Evolutionary conservation across 371 early-diverging fungal genomes (phyloP).

Genomic region (Mucor irregularis): DNA sequence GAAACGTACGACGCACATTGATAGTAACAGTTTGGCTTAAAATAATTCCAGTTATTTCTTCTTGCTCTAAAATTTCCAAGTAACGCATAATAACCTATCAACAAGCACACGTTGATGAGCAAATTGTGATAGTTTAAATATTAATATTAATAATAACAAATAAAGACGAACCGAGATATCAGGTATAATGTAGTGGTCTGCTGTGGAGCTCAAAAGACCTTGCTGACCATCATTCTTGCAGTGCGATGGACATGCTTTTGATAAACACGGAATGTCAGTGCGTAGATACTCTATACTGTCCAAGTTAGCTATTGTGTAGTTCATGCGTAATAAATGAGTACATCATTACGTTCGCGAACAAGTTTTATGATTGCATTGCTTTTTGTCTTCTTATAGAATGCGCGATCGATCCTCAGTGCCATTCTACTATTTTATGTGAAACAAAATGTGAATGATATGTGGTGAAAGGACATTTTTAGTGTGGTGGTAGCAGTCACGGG

Average conservation of each 20-base stretch:
- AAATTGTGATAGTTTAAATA: background rate
- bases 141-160: background rate
- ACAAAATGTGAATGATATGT: background rate
- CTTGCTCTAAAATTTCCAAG: conserved; percentile 60
- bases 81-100: conserved; percentile 59
- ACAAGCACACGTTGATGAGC: conserved; percentile 4
- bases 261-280: conserved; percentile 65
- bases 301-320: too few relatives aligned
- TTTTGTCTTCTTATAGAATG: conserved; percentile 55
- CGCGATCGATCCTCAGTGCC: conserved; percentile 33
- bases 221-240: conserved; percentile 36
- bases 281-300: conserved; percentile 56
- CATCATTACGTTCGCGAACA: conserved; percentile 61
- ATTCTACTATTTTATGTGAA: conserved; percentile 9
- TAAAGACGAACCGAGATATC: conserved; percentile 51
- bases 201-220: conserved; percentile 39
- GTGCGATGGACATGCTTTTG: conserved; percentile 42
- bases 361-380: conserved; percentile 60
- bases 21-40: conserved; percentile 67
- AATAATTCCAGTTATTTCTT: conserved; percentile 61
- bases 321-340: too few relatives aligned
- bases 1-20: conserved; percentile 55
- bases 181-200: conserved; percentile 52
- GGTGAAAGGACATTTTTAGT: background rate
- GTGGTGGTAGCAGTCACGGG: conserved; percentile 16